Base-by-base conservation (phyloP, 257 asterid genomes). In the Ilex aquifolium region DNA sequence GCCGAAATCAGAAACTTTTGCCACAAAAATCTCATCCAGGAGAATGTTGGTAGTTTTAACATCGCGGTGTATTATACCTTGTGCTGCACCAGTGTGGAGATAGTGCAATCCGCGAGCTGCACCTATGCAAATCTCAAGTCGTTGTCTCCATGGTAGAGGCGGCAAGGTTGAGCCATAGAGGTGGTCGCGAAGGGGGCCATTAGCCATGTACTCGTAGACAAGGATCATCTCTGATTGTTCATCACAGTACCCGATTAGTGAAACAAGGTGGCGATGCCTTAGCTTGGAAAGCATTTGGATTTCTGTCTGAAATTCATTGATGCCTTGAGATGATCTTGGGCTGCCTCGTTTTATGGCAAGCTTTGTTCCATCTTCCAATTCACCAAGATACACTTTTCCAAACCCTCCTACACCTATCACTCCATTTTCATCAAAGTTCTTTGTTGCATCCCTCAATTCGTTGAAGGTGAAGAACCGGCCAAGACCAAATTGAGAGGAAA, bases 1-100 rank as follows among this genome's bases (percentile, higher is more conserved):
- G n/a, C 97, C 99, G 15, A 92, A 92, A 55, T 92, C 99, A 2
- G 99, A 83, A 2, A 92, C 95, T 63, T 92, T 92, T 0, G 98
- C 80, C 0, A 79, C 76, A 2, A 87, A 82, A 51, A 66, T 78
- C 39, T 89, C 99, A 53, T 89, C 99, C 3, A 92, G 74, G 40
- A 92, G 95, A 44, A 89, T 85, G 74, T 92, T 89, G 2, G 97
- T 89, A 1, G 99, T 92, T 61, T 92, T 92, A 14, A 89, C 96
- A 27, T 92, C 99, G 0, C 97, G 86, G 32, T 92, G 99, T 30
- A 92, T 92, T 17, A 89, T 77, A 13, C 97, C 97, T 31, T 85
- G 97, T 6, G 99, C 74, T 7, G 99, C 83, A 1, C 99, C 99
- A 21, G 27, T 21, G 27, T 21, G 27, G 27, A 21, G 27, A 21